phyloP scores from a whole-genome alignment of 1,284 basidiomycete species.

The Athelia psychrophila region DNA sequence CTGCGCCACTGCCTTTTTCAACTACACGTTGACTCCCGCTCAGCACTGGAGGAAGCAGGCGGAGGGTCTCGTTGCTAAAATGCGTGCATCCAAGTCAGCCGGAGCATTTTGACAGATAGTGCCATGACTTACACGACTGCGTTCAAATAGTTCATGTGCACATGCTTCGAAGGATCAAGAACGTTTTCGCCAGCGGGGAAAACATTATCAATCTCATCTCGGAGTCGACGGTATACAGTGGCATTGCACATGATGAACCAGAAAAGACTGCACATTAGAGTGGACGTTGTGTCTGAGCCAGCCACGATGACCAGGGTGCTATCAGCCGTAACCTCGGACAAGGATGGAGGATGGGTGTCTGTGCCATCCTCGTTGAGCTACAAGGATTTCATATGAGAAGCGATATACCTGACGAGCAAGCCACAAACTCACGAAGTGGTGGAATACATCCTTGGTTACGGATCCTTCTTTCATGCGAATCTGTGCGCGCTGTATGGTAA shows the following conservation, averaged over 20 bases:
- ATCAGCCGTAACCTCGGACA: conserved; percentile 39
- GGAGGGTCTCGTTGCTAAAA: conserved; percentile 54
- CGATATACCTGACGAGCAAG: background rate
- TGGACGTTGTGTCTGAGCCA: conserved; percentile 30
- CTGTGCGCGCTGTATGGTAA: conserved; percentile 30
- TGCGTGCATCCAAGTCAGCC: conserved; percentile 5
- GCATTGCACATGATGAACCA: conserved; percentile 46
- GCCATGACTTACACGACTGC: conserved; percentile 45
- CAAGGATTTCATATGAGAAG: background rate
- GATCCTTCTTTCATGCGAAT: conserved; percentile 32
- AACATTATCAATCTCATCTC: conserved; percentile 47
- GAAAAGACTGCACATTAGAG: conserved; percentile 14
- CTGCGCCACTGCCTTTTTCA: conserved; percentile 33
- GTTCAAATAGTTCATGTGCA: conserved; percentile 42
- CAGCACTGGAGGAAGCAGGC: conserved; percentile 51
- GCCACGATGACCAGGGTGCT: conserved; percentile 50
- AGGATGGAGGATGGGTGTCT: conserved; percentile 33
- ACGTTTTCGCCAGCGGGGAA: conserved; percentile 37
- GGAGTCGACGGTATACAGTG: conserved; percentile 39
- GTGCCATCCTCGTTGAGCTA: conserved; percentile 46
- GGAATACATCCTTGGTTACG: conserved; percentile 43
- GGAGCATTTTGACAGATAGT: conserved; percentile 2
- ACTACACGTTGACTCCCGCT: conserved; percentile 50
- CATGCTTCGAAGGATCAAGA: conserved; percentile 29
- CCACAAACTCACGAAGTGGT: conserved; percentile 18